These are phyloP conservation scores for Lipomyces yamanashiensis DNA, from an alignment of 805 yeast genomes.

Conservation along the genomic window DNA sequence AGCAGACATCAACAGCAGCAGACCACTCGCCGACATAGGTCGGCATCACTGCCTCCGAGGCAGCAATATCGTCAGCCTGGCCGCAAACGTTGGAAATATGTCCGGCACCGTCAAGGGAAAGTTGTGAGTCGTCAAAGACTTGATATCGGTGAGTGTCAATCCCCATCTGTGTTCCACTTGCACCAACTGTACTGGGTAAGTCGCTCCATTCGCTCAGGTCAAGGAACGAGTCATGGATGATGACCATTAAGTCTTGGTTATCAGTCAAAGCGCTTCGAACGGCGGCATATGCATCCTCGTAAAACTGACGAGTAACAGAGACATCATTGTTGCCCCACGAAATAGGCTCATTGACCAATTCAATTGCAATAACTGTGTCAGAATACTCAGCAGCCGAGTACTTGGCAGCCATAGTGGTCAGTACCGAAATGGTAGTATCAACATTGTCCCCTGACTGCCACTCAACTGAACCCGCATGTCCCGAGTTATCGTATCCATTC, in stretches of 20 bases:
- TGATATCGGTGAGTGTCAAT: conserved; percentile 92
- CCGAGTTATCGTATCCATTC: conserved; percentile 95
- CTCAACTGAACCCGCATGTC: conserved; percentile 64
- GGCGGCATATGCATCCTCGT: conserved; percentile 63
- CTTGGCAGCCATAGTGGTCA: conserved; percentile 59
- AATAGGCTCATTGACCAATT: conserved; percentile 87
- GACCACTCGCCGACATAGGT: conserved; percentile 80
- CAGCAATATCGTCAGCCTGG: conserved; percentile 7
- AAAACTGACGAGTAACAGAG: conserved; percentile 62
- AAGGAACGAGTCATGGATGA: conserved; percentile 85
- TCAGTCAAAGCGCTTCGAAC: conserved; percentile 56
- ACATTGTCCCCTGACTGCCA: conserved; percentile 62
- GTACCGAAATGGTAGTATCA: conserved; percentile 58
- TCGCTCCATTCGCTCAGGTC: conserved; percentile 65
- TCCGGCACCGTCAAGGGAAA: conserved; percentile 22
- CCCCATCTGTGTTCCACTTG: conserved; percentile 59
- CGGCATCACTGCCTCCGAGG: conserved; percentile 41
- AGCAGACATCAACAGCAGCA: conserved; percentile 59
- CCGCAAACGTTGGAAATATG: conserved; percentile 25
- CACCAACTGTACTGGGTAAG: conserved; percentile 45
- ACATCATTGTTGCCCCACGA: conserved; percentile 53
- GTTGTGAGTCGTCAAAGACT: conserved; percentile 64
- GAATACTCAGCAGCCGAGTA: conserved; percentile 65
- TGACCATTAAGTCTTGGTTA: conserved; percentile 53
- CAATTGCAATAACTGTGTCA: conserved; percentile 81